phyloP scores from a whole-genome alignment of 2,329 filamentous ascomycete species.

The Pyrenophora seminiperda region DNA sequence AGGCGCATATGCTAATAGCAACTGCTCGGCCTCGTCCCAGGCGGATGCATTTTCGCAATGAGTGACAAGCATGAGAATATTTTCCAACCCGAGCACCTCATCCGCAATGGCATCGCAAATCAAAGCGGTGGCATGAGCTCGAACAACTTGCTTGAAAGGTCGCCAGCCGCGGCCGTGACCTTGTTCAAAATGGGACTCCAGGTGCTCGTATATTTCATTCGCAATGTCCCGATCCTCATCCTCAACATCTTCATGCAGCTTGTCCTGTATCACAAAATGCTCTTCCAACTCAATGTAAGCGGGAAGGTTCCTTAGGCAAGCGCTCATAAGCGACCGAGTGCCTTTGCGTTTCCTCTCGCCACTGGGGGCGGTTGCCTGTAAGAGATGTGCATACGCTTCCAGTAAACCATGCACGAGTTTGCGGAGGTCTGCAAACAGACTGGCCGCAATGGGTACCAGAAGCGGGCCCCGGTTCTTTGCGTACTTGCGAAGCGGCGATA shows the following conservation, averaged over 20 bases:
- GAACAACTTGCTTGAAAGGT: slow-evolving; percentile 48
- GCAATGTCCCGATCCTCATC: slow-evolving; percentile 45
- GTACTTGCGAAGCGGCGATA: slow-evolving; percentile 34
- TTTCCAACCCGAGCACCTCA: slow-evolving; percentile 33
- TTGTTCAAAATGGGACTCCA: slow-evolving; percentile 47
- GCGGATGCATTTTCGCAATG: slow-evolving; percentile 40
- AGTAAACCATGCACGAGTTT: slow-evolving; percentile 40
- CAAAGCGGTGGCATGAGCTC: slow-evolving; percentile 49
- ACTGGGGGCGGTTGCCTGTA: slow-evolving; percentile 35
- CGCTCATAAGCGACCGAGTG: slow-evolving; percentile 45
- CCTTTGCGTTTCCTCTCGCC: slow-evolving; percentile 37
- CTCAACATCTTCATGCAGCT: slow-evolving; percentile 32
- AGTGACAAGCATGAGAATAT: slow-evolving; percentile 31
- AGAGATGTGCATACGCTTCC: slow-evolving; percentile 44
- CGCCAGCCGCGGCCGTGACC: slow-evolving; percentile 45
- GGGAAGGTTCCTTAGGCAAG: slow-evolving; percentile 50
- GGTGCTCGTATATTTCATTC: slow-evolving; percentile 48
- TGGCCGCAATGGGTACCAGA: slow-evolving; percentile 24
- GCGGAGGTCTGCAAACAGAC: slow-evolving; percentile 31
- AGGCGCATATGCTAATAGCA: slow-evolving; percentile 37
- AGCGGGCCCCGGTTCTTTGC: slow-evolving; percentile 33
- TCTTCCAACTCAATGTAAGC: slow-evolving; percentile 50
- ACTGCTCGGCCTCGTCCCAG: slow-evolving; percentile 44
- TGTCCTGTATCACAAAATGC: slow-evolving; percentile 42
- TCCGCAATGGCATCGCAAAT: slow-evolving; percentile 47